phyloP scores from a whole-genome alignment of 2,329 filamentous ascomycete genomes.

The Curvularia sp. region DNA sequence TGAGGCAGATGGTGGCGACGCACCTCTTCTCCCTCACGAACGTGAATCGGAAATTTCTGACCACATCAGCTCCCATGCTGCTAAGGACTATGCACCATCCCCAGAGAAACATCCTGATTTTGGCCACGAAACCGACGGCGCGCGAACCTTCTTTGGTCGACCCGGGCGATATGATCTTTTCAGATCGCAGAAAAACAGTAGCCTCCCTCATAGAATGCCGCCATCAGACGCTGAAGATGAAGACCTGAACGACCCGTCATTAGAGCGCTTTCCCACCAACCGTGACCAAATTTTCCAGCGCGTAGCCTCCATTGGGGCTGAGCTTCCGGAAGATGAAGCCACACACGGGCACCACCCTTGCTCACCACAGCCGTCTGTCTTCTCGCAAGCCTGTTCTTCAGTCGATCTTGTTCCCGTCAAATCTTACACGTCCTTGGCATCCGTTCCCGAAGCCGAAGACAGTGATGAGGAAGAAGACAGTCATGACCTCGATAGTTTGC shows the following conservation, averaged over 20 bases:
- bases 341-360: constrained; percentile 19
- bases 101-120: constrained; percentile 18
- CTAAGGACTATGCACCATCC: constrained; percentile 19
- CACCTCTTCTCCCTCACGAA: constrained; percentile 36
- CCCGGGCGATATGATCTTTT: constrained; percentile 24
- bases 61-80: constrained; percentile 25
- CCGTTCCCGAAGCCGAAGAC: constrained; percentile 33
- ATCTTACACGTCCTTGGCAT: constrained; percentile 38
- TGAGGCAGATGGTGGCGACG: constrained; percentile 17
- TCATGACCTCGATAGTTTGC: constrained; percentile 24
- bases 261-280: constrained; percentile 40
- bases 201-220: constrained; percentile 38
- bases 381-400: constrained; percentile 43
- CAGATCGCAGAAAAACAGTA: constrained; percentile 29
- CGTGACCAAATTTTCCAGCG: constrained; percentile 40
- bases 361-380: constrained; percentile 34
- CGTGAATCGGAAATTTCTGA: constrained; percentile 21
- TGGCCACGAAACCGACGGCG: constrained; percentile 18
- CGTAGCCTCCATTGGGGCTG: constrained; percentile 35
- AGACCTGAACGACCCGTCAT: constrained; percentile 35
- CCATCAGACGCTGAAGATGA: constrained; percentile 40
- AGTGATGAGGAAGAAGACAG: constrained; percentile 29
- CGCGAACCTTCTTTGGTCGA: constrained; percentile 19
- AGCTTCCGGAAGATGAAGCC: constrained; percentile 38
- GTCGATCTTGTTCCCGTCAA: constrained; percentile 37